Evolutionary conservation across 371 early-diverging fungal genomes (phyloP).

Genomic region (Synchytrium microbalum): DNA sequence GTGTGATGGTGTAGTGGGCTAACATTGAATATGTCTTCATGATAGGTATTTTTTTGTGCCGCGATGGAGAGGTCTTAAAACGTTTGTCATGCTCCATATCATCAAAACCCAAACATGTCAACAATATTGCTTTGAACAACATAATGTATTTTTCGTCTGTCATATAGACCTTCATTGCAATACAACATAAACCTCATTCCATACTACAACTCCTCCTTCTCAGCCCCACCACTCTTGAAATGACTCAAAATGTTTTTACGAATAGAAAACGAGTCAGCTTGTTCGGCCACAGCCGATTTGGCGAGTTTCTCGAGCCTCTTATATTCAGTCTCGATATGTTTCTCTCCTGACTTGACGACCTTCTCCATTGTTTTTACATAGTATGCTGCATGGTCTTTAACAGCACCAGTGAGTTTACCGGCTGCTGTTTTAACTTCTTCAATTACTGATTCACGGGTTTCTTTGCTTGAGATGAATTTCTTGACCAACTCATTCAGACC

Average conservation of each 20-base stretch:
- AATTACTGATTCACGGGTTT: constrained; percentile 8
- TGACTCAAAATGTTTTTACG: constrained; percentile 61
- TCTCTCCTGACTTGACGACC: constrained; percentile 45
- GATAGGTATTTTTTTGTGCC: too few species aligned
- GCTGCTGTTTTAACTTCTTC: constrained; percentile 28
- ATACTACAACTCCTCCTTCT: constrained; percentile 12
- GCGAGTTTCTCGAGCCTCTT: constrained; percentile 63
- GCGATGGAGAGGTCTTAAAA: too few species aligned
- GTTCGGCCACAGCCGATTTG: constrained; percentile 50
- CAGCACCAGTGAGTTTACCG: constrained; percentile 14
- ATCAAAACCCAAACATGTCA: too few species aligned
- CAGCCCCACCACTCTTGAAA: neutral
- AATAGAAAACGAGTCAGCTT: constrained; percentile 66
- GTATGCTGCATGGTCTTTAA: constrained; percentile 44
- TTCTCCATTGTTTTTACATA: constrained; percentile 72
- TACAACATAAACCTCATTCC: too few species aligned
- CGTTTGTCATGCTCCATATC: too few species aligned
- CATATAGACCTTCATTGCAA: too few species aligned
- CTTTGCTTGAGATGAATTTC: constrained; percentile 50
- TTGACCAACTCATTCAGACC: constrained; percentile 58
- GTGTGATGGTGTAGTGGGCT: too few species aligned
- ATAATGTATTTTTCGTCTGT: too few species aligned
- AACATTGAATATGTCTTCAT: too few species aligned
- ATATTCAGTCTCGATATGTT: constrained; percentile 55
- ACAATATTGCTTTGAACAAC: too few species aligned